Evolutionary conservation across 2,329 filamentous ascomycete species (phyloP).

Genomic region (Aspergillus luchuensis): DNA sequence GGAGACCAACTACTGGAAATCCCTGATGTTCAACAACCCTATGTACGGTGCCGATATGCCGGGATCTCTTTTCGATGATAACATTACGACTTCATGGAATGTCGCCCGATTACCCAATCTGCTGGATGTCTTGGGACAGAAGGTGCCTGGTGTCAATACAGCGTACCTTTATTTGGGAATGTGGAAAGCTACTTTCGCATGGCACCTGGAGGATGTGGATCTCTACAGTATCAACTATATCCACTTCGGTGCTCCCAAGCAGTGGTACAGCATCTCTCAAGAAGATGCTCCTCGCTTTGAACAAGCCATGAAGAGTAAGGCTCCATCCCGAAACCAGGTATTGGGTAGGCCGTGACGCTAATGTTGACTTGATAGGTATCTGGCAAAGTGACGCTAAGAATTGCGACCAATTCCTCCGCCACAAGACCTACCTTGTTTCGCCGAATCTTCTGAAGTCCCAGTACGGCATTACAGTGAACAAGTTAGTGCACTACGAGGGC

Average conservation of each 20-base stretch:
- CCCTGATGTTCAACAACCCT: slow-evolving; percentile 88
- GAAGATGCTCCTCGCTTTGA: slow-evolving; percentile 92
- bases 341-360: background rate
- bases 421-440: slow-evolving; percentile 97
- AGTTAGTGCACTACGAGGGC: slow-evolving; percentile 89
- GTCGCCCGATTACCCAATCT: slow-evolving; percentile 92
- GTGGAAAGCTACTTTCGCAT: slow-evolving; percentile 99
- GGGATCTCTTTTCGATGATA: slow-evolving; percentile 87
- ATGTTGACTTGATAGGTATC: slow-evolving; percentile 52
- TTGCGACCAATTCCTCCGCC: slow-evolving; percentile 91
- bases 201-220: slow-evolving; percentile 98
- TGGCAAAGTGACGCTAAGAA: slow-evolving; percentile 96
- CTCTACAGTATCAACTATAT: slow-evolving; percentile 99
- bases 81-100: slow-evolving; percentile 79
- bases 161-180: slow-evolving; percentile 97
- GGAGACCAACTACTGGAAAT: slow-evolving; percentile 96
- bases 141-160: slow-evolving; percentile 96
- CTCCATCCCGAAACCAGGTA: background rate
- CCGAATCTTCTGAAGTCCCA: slow-evolving; percentile 82
- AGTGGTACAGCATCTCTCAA: slow-evolving; percentile 99
- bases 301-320: slow-evolving; percentile 78
- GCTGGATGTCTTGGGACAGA: slow-evolving; percentile 89
- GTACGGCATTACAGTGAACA: slow-evolving; percentile 95
- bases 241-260: slow-evolving; percentile 96
- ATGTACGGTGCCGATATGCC: slow-evolving; percentile 97